Evolutionary conservation across 2,329 filamentous ascomycete genomes (phyloP).

Genomic region (Daldinia eschscholtzii): DNA sequence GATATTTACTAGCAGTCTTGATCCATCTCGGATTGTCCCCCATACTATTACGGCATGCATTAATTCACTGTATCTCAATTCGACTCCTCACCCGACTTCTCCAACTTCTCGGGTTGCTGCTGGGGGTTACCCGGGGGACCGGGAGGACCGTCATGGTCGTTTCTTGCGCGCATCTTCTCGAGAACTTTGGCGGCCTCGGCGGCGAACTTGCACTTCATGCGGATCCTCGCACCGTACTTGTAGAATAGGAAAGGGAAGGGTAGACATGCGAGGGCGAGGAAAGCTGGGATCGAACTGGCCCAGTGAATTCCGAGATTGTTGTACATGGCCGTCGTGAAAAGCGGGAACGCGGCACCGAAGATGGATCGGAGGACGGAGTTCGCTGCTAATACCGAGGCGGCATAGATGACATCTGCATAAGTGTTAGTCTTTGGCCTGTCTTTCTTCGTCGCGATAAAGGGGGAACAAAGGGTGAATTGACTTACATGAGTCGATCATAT

Average conservation of each 20-base stretch:
- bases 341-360: constrained; percentile 72
- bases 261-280: constrained; percentile 77
- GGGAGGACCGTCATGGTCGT: constrained; percentile 53
- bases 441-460: neutral
- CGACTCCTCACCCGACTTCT: neutral
- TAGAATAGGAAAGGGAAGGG: constrained; percentile 84
- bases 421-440: constrained; percentile 22
- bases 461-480: neutral
- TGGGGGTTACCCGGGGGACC: neutral
- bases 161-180: constrained; percentile 29
- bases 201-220: constrained; percentile 77
- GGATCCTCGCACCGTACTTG: constrained; percentile 74
- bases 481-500: constrained; percentile 67
- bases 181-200: constrained; percentile 72
- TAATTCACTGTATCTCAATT: neutral
- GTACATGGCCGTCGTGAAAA: constrained; percentile 70
- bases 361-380: constrained; percentile 70
- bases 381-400: constrained; percentile 72
- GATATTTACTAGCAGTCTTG: constrained; percentile 11
- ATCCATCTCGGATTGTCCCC: neutral
- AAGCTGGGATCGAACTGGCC: constrained; percentile 79
- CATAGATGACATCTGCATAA: constrained; percentile 73
- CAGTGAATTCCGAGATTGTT: constrained; percentile 76
- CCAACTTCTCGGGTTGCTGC: constrained; percentile 2
- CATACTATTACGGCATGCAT: constrained; percentile 8